Base-by-base conservation (phyloP, 495 filamentous ascomycete genomes). In the Hypoxylon rickii region DNA sequence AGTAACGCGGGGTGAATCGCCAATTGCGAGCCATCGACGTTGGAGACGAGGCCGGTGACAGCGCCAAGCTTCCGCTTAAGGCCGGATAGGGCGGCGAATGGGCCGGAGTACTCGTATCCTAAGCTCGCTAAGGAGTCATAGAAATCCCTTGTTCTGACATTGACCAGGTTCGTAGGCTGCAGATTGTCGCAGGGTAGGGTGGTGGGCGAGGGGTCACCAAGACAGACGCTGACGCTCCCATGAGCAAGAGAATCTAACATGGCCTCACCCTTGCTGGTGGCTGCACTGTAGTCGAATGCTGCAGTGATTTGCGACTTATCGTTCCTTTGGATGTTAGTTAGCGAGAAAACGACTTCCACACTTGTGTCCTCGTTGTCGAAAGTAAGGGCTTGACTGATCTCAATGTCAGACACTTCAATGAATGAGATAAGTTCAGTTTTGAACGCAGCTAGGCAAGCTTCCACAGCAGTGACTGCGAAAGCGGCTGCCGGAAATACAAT, bases 1-100 rank as follows among this genome's bases (percentile, higher is more conserved):
- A 74, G 53, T 0, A 45, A 31, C 0, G 48, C 63, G 0, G 69
- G 71, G 33, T 74, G 71, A 3, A 74, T 10, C 5, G 69, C 16
- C 0, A 64, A 38, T 10, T 3, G 3, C 1, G 38, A 36, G 3
- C 22, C 29, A 8, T 39, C 37, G 2, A 36, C 37, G 19, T 31
- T 39, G 31, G 29, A 32, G 26, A 55, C 53, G 34, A 33, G 22
- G 2, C 44, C 55, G 12, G 40, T 34, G 13, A 21, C 44, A 1
- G 24, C n/a, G n/a, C 42, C 34, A 17, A 57, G 51, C 41, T 42
- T 31, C 3, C 64, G 38, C 15, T 39, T 20, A 12, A 47, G 3
- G 3, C 26, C n/a, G 8, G 36, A 24, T n/a, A 63, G 6, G 2
- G 38, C 44, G 2, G 11, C 3, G 29, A 63, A 63, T 1, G 43